These are phyloP conservation scores for Ophiostoma fasciatum DNA, from an alignment of 2,329 filamentous ascomycete genomes.

Conservation along the genomic window DNA sequence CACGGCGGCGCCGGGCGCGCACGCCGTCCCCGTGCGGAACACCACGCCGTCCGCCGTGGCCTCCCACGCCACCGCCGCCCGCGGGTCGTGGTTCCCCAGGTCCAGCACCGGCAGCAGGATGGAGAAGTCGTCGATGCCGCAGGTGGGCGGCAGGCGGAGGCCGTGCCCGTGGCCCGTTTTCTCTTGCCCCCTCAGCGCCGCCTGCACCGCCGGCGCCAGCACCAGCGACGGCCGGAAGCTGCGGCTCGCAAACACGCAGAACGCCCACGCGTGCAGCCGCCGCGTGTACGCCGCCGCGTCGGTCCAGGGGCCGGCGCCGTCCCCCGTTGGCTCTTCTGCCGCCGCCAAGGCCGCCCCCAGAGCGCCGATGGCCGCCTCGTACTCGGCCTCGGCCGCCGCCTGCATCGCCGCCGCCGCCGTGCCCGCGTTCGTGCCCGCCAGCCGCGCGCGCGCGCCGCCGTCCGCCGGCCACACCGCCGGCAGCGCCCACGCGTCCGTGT, in stretches of 20 bases:
- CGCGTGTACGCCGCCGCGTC: constrained; percentile 25
- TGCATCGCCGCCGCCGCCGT: constrained; percentile 35
- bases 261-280: constrained; percentile 48
- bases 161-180: constrained; percentile 4
- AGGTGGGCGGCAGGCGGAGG: constrained; percentile 19
- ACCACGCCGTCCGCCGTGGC: constrained; percentile 22
- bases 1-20: constrained; percentile 38
- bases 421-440: constrained; percentile 38
- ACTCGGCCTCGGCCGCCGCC: constrained; percentile 28
- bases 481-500: constrained; percentile 34
- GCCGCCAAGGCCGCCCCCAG: no score
- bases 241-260: constrained; percentile 48
- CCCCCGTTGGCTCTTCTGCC: constrained; percentile 24
- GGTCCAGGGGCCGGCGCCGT: constrained; percentile 13
- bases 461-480: constrained; percentile 49
- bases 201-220: constrained; percentile 7
- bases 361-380: no score
- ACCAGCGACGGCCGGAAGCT: constrained; percentile 50
- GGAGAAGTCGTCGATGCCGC: constrained; percentile 44
- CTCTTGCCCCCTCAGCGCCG: neutral
- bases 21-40: constrained; percentile 26
- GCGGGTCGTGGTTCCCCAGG: constrained; percentile 54
- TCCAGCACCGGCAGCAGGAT: constrained; percentile 58
- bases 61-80: constrained; percentile 45
- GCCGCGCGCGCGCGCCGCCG: constrained; percentile 31